phyloP scores from a whole-genome alignment of 371 early-diverging fungal species.

The Mortierella sp. region DNA sequence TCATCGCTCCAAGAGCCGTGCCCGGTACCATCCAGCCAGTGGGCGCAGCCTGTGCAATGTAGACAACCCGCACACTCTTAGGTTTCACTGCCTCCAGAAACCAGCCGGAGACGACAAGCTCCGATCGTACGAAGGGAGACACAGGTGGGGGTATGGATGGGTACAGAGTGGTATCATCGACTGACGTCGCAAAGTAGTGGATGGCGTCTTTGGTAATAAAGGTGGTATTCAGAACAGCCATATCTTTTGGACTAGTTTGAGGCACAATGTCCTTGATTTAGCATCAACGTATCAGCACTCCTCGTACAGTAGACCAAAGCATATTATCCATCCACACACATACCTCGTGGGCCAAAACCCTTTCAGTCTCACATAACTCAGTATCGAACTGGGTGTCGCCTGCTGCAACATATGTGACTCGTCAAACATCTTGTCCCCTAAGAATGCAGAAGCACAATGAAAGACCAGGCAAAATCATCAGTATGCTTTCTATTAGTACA shows the following conservation, averaged over 20 bases:
- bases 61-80: conserved; percentile 54
- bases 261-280: neutral
- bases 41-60: conserved; percentile 56
- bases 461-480: no score
- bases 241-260: conserved; percentile 59
- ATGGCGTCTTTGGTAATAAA: conserved; percentile 61
- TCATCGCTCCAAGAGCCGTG: conserved; percentile 56
- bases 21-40: conserved; percentile 63
- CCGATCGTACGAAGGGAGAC: conserved; percentile 60
- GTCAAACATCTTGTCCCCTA: conserved; percentile 68
- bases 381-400: conserved; percentile 60
- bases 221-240: conserved; percentile 60
- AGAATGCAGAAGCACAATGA: no score
- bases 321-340: neutral
- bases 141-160: conserved; percentile 57
- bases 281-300: neutral
- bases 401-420: conserved; percentile 57
- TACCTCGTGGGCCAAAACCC: conserved; percentile 70
- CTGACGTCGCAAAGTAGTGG: conserved; percentile 63
- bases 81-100: conserved; percentile 57
- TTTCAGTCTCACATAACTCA: conserved; percentile 62
- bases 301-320: neutral
- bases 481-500: no score
- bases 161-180: conserved; percentile 56
- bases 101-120: conserved; percentile 63